Evolutionary conservation across 306 rosid species (phyloP), one percentile per base, ranked within the genome.

Genomic region (Cucurbita ficifolia): DNA sequence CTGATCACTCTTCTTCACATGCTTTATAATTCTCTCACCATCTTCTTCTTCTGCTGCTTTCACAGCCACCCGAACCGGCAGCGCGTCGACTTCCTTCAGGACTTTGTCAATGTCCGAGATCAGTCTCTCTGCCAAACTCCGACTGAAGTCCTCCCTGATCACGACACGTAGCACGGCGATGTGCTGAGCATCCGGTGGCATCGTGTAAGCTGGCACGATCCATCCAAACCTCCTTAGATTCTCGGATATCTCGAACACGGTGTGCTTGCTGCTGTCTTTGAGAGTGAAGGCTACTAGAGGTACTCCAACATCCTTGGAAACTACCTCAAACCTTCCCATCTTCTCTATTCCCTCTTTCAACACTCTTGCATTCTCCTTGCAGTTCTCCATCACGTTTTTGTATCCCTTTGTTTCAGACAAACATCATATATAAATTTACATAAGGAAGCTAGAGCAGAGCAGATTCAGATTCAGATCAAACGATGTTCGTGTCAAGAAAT

Each of bases 121-220:
- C 3, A 94, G 95, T 53, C 97, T 85, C 78, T 90, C 99, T 0
- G 90, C 95, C 82, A 94, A 84, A 50, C 83, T 8, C 2, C 88
- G 81, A 85, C 90, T 90, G 81, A 94, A 89, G 74, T 94, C 99
- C 82, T 94, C 99, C 81, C 99, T 76, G 58, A 94, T 65, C 70
- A 94, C 99, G 49, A 94, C 96, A 1, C 99, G 78, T 13, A 94
- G 90, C 48, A 94, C 92, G 0, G 95, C 88, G 0, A 93, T 33
- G 69, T 87, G 83, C 53, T 93, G 65, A 0, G 93, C 97, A 1
- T 93, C 72, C 0, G 94, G 73, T 0, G 98, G 97, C 97, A 93
- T 90, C 10, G 92, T 83, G 64, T 93, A 93, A 58, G 98, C 98
- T 0, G 98, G 98, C 77, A 93, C 96, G 16, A 88, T 90, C 97